These are phyloP conservation scores for Sergeia podlipaevii DNA, from an alignment of 208 protist species.

Conservation along the genomic window DNA sequence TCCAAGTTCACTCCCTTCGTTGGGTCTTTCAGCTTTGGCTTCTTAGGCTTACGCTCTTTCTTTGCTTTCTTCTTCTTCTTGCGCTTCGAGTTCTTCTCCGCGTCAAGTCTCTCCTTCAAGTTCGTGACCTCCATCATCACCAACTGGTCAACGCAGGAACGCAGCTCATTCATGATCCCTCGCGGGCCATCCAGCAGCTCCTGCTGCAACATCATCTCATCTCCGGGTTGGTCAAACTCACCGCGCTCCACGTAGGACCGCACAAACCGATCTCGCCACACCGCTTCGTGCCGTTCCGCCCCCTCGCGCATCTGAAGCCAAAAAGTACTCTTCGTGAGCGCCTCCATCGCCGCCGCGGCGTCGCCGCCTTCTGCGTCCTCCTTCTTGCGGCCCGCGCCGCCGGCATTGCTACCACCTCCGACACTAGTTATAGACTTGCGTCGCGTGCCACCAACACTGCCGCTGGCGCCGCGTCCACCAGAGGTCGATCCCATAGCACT, in stretches of 20 bases:
- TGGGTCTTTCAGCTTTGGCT: conserved; percentile 81
- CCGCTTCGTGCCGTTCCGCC: conserved; percentile 52
- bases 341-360: conserved; percentile 25
- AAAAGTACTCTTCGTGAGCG: conserved; percentile 44
- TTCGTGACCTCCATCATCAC: conserved; percentile 91
- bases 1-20: conserved; percentile 85
- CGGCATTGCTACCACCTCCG: conserved; percentile 7
- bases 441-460: neutral
- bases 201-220: conserved; percentile 61
- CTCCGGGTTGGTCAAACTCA: conserved; percentile 77
- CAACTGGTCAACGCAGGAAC: conserved; percentile 89
- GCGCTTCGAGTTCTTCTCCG: conserved; percentile 62
- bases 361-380: neutral
- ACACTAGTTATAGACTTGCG: neutral
- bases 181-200: conserved; percentile 85
- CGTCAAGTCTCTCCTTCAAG: conserved; percentile 81
- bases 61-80: conserved; percentile 55
- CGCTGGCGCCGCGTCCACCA: neutral
- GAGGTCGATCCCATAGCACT: neutral
- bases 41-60: conserved; percentile 60
- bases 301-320: conserved; percentile 45
- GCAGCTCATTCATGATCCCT: conserved; percentile 87
- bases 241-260: conserved; percentile 43
- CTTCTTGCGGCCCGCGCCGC: conserved; percentile 1
- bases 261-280: conserved; percentile 72